Evolutionary conservation across 2,329 filamentous ascomycete genomes (phyloP).

Genomic region (Botrytis pseudocinerea): DNA sequence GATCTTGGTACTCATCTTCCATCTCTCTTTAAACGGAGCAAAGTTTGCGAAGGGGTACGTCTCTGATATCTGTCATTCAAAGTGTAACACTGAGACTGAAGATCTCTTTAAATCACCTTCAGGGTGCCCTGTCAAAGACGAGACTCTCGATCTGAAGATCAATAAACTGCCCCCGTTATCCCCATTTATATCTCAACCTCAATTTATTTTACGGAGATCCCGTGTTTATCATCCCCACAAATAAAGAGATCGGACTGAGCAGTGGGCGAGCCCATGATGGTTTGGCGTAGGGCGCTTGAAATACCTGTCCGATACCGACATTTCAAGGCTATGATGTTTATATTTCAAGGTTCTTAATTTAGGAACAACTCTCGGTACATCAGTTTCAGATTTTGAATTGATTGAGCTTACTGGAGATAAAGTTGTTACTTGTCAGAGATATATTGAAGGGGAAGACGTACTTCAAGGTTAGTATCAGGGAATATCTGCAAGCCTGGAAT

Average conservation of each 20-base stretch:
- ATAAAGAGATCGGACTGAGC: conserved; percentile 1
- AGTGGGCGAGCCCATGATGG: conserved; percentile 4
- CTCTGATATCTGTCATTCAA: neutral
- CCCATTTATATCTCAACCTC: conserved; percentile 14
- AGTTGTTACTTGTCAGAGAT: neutral
- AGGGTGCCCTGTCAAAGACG: conserved; percentile 9
- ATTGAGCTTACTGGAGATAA: neutral
- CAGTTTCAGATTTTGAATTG: neutral
- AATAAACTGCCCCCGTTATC: conserved; percentile 7
- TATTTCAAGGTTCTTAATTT: neutral
- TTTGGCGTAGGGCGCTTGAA: neutral
- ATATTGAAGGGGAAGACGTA: conserved; percentile 6
- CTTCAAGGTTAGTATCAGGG: neutral
- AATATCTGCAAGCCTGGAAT: conserved; percentile 3
- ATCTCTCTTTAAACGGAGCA: neutral
- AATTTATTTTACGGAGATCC: conserved; percentile 20
- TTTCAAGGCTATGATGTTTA: conserved; percentile 4
- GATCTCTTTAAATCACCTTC: conserved; percentile 8
- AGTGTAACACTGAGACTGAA: neutral
- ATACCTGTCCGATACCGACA: neutral
- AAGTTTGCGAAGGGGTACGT: conserved; percentile 6
- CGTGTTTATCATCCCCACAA: conserved; percentile 16
- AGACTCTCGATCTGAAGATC: conserved; percentile 21
- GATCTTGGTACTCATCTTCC: conserved; percentile 9
- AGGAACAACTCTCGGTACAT: conserved; percentile 1